Evolutionary conservation across 208 protist genomes (phyloP), one percentile per base, ranked within the genome.

Genomic region (Kentomonas sorsogonicus): DNA sequence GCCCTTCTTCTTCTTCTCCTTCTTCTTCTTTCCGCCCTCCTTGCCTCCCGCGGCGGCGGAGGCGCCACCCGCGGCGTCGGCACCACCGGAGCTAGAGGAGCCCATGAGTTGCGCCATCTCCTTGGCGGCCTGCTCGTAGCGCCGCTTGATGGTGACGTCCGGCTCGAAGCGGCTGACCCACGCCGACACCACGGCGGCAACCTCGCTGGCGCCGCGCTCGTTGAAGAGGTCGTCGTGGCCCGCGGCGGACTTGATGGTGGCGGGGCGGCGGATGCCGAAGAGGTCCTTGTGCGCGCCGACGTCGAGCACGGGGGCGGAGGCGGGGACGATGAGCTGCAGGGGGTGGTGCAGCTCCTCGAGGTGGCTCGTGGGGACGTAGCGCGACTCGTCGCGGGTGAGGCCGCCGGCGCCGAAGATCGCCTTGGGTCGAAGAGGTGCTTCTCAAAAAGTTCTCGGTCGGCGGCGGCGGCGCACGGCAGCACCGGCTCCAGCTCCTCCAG

Each of bases 141-240:
- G 70, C 3, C 80, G 77, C 50, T 70, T 54, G 40, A 94, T 53
- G 56, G 83, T 65, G 5, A 67, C 57, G 45, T 94, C 88, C 7
- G 73, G 81, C 27, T 94, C 88, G 57, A 91, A 94, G 5, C 88
- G 83, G 53, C 77, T 72, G 69, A 94, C 53, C 84, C 88, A 94
- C 53, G 57, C 55, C 9, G 66, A 55, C 25, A 89, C 61, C 1
- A 86, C 74, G 23, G 66, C 73, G 0, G 74, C 81, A 26, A 94
- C 52, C 67, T 94, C 88, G 11, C 31, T 68, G 3, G 81, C 79
- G 16, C 64, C 64, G 18, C 59, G 62, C n/a, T 48, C 60, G 0
- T 50, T 59, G 30, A 91, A 89, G 30, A 91, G 54, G 0, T 78
- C 83, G 22, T 53, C 69, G 55, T 91, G 87, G 3, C 29, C 39